Conservation (phyloP, 345 rosid species). For the Citropsis articulata region DNA sequence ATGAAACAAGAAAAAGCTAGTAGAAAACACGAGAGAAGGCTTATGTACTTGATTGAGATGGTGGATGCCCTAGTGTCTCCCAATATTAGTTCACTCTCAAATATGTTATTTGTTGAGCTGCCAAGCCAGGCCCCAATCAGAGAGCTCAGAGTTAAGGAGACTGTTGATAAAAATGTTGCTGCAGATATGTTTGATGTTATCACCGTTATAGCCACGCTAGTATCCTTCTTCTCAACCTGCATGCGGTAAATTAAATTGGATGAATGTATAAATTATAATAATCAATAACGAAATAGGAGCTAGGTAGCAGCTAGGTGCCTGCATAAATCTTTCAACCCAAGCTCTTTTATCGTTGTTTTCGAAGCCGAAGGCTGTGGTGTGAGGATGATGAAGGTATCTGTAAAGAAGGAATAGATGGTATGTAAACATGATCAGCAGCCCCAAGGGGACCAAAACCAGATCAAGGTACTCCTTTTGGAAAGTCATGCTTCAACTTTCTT, state of each 20-base stretch:
- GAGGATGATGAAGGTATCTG: conserved; percentile 52
- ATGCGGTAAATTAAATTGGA: not conserved
- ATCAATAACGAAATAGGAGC: not conserved
- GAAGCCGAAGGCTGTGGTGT: conserved; percentile 61
- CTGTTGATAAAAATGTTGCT: conserved; percentile 55
- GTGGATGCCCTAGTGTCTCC: conserved; percentile 61
- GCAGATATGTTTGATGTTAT: conserved; percentile 53
- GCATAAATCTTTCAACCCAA: conserved; percentile 71
- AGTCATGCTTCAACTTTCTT: conserved; percentile 16
- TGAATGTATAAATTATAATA: not conserved
- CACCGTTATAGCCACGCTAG: conserved; percentile 39
- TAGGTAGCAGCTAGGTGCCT: conserved; percentile 28
- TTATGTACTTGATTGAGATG: conserved; percentile 58
- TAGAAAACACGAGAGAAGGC: conserved; percentile 58
- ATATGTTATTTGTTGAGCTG: conserved; percentile 33
- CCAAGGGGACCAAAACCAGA: conserved; percentile 64
- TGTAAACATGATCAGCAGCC: conserved; percentile 49
- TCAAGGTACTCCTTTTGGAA: conserved; percentile 59
- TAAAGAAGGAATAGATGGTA: conserved; percentile 66
- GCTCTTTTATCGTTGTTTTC: conserved; percentile 67
- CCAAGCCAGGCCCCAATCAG: conserved; percentile 85
- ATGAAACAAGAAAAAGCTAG: conserved; percentile 69
- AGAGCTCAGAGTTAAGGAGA: conserved; percentile 68
- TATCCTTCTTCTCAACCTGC: conserved; percentile 38
- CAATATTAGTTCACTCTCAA: conserved; percentile 40